phyloP scores from a whole-genome alignment of 176 grass and related monocot genomes.

The Secale cereale region DNA sequence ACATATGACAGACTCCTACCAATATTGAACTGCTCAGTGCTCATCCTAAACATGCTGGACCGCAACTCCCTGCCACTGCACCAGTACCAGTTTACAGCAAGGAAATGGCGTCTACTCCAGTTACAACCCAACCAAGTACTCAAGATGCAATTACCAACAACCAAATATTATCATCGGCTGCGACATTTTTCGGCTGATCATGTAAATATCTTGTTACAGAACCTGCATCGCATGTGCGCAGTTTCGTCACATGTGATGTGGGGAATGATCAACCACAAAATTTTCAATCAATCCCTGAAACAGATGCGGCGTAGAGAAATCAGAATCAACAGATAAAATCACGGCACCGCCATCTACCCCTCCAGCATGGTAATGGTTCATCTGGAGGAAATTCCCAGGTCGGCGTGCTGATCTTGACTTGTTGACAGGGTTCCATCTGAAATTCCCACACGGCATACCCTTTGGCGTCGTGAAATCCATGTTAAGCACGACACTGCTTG shows the following conservation, averaged over 20 bases:
- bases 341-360: not conserved
- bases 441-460: not conserved
- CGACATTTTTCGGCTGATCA: slow-evolving; percentile 26
- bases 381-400: not conserved
- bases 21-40: slow-evolving; percentile 7
- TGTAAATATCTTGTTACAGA: not conserved
- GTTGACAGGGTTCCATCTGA: not conserved
- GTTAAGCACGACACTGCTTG: not conserved
- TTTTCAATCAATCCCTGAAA: slow-evolving; percentile 12
- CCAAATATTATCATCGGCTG: slow-evolving; percentile 31
- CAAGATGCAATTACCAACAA: slow-evolving; percentile 26
- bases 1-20: too few relatives aligned
- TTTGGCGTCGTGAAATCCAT: not conserved
- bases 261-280: slow-evolving; percentile 9
- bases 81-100: slow-evolving; percentile 43
- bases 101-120: slow-evolving; percentile 2
- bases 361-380: not conserved
- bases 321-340: not conserved
- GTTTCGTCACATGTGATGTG: not conserved
- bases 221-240: not conserved
- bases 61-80: slow-evolving; percentile 75
- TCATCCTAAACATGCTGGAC: slow-evolving; percentile 70
- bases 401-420: not conserved
- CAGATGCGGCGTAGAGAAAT: not conserved
- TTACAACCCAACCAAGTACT: not conserved